phyloP scores from a whole-genome alignment of 2,329 filamentous ascomycete genomes.

The Trichoderma atroviride region DNA sequence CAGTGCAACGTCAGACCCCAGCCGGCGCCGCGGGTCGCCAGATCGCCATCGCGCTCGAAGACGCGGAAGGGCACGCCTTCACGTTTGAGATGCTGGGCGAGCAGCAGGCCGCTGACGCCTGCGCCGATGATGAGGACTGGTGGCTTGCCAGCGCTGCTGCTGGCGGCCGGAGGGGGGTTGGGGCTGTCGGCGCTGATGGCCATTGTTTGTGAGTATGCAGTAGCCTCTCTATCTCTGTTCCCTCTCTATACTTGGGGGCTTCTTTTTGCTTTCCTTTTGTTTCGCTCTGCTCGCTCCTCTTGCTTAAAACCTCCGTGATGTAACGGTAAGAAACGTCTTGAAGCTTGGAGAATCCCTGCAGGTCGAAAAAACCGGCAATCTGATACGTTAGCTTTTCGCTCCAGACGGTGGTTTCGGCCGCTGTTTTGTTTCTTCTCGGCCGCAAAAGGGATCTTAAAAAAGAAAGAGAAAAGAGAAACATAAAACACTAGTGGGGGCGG shows the following conservation, averaged over 20 bases:
- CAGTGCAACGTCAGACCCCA: conserved; percentile 69
- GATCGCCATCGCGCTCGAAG: conserved; percentile 56
- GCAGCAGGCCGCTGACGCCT: conserved; percentile 43
- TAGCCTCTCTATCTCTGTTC: neutral
- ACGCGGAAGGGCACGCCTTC: conserved; percentile 48
- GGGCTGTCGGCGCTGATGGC: conserved; percentile 14
- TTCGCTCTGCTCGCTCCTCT: neutral
- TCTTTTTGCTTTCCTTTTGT: neutral
- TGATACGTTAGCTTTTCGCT: neutral
- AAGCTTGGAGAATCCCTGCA: conserved; percentile 16
- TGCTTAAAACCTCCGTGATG: neutral
- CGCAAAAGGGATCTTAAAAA: neutral
- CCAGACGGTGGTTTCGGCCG: neutral
- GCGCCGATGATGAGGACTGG: conserved; percentile 44
- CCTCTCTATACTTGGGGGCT: too few relatives aligned
- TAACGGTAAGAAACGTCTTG: conserved; percentile 9
- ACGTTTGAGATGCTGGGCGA: conserved; percentile 41
- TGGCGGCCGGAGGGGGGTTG: neutral
- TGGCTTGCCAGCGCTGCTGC: neutral
- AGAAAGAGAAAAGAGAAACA: neutral
- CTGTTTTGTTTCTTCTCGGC: neutral
- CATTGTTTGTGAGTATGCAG: neutral
- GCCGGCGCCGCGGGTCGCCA: conserved; percentile 53
- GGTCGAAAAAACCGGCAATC: neutral
- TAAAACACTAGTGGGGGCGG: conserved; percentile 5